Base-by-base conservation (phyloP, 306 rosid species). In the Potentilla sterilis region DNA sequence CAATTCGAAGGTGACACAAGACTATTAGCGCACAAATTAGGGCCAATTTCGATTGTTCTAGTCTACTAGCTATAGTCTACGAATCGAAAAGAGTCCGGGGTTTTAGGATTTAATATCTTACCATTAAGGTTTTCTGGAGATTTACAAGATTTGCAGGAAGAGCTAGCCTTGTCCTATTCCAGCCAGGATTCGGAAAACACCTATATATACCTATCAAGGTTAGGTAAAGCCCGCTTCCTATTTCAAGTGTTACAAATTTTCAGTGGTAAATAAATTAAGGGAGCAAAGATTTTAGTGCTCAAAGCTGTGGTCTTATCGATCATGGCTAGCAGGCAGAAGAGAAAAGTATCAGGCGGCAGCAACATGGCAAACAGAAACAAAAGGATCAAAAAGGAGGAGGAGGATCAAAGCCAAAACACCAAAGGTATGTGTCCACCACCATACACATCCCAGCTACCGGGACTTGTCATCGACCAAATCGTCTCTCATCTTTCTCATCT, bases 371-470 rank as follows among this genome's bases (percentile, higher is more conserved):
- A 24, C 37, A 22, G 35, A 9, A 3, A 58, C 16, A 58, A 58
- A 24, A 58, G 64, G 64, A 22, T 58, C 2, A 58, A 58, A 24
- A 58, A 58, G 64, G 64, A 57, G 57, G 57, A 52, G 64, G 64
- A 58, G 64, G 64, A 22, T 58, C 64, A 58, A 11, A 58, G 64
- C 37, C 37, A 9, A 24, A 58, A 12, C 63, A 57, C 63, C 35
- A 10, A 13, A 2, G 35, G 35, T 22, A 1, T 10, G 35, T 22
- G 62, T 5, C 21, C 63, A 9, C 34, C 28, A 28, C 28, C 28
- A 9, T 57, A 58, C 64, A 58, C 64, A 58, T 22, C 4, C 64
- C 64, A 58, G 1, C 12, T 58, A 11, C 64, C 64, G 7, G 64
- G 24, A 58, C 64, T 58, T 22, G 64, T 58, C 64, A 58, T 58